Base-by-base conservation (phyloP, 2,329 filamentous ascomycete genomes). In the Diplodia seriata region DNA sequence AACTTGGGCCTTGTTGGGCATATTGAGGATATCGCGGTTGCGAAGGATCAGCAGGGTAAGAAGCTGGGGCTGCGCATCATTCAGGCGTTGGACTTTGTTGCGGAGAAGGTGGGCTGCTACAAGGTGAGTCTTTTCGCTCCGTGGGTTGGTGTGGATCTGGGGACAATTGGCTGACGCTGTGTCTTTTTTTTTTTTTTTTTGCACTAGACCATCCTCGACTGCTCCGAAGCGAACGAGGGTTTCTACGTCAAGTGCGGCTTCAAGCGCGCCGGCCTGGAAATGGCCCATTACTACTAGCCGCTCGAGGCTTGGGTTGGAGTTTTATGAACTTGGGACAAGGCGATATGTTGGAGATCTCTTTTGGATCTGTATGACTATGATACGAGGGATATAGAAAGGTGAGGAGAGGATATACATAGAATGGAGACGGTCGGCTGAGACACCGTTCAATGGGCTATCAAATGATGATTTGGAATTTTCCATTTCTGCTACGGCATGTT, bases 161-260 rank as follows among this genome's bases (percentile, higher is more conserved):
- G 40, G 15, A 7, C 2, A 38, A 71, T 31, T 47, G n/a, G 33
- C 47, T 53, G 26, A 23, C 18, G 47, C 31, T n/a, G 23, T 11
- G 15, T 29, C 23, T 33, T 54, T 20, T 62, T 15, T n/a, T 18
- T 11, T 9, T 29, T 18, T 33, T 54, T 20, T 62, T 15, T 3
- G 29, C 29, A 8, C 70, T 11, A 95, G 90, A 93, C 89, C 72
- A 98, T 99, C 73, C 87, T 98, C 71, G 94, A 98, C 81, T 99
- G 95, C 84, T 96, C 91, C 72, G 94, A 97, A 81, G 88, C 91
- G 74, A 99, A 98, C 79, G 93, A 97, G 80, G 94, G 94, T 26
- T 98, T 99, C 84, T 99, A 99, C 80, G 86, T 97, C 80, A 98
- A 98, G 86, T 98, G 95, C 81, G 94, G 94, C 68, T 98, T 97